Evolutionary conservation across 1,284 basidiomycete genomes (phyloP), one percentile per base, ranked within the genome.

Genomic region (Psilocybe mexicana): DNA sequence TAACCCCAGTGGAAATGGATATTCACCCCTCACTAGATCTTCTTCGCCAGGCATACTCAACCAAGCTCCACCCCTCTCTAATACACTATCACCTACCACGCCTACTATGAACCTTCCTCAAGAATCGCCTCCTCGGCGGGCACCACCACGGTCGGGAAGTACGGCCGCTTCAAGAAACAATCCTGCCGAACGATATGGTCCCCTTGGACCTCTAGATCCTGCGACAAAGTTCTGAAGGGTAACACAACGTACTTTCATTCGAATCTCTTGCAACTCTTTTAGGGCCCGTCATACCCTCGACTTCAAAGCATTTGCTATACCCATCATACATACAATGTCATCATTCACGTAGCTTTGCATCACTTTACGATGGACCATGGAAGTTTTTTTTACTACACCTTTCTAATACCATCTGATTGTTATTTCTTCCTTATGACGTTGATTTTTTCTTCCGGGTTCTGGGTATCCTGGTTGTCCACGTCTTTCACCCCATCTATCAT

Each of bases 181-280:
- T 55, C 73, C 70, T 54, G 69, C 69, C 61, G 76, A 79, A 61
- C 78, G 79, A 50, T 92, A 92, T 68, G 90, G 90, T 54, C 90
- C 90, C 2, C 74, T 92, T 58, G 90, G 90, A 54, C 90, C 90
- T 33, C 73, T 91, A 57, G 90, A 88, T 71, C 90, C 90, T 52
- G 78, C 76, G 38, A 72, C 76, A 55, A 75, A 73, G 73, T 76
- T 78, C 66, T 80, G 67, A 76, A 54, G 25, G 43, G 28, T 24
- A 56, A 46, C 51, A 45, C 18, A 30, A 36, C 54, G 40, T 30
- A 47, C 45, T 28, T 43, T 56, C 35, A 52, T 47, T 58, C 47
- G 53, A 45, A 45, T 56, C 23, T 56, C 23, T 46, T 64, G 46
- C 30, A 33, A 45, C 28, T 60, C 43, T 54, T 52, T 60, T 59